phyloP scores from a whole-genome alignment of 768 basidiomycete species.

The Mycena sanguinolenta region DNA sequence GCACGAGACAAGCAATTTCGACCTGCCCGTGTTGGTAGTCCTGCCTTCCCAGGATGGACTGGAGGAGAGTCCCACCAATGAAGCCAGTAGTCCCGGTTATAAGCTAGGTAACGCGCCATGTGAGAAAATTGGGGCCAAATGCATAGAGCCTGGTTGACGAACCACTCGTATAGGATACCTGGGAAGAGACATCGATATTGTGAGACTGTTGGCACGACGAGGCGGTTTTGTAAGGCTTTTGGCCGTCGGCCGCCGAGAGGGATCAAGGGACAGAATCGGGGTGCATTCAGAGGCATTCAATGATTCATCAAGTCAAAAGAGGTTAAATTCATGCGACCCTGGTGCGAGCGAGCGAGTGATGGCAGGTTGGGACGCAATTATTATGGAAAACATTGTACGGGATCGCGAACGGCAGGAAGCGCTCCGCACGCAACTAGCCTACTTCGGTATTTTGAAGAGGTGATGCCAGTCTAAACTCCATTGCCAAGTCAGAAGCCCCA shows the following conservation, averaged over 20 bases:
- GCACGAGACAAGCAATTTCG: constrained; percentile 34
- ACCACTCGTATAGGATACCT: constrained; percentile 22
- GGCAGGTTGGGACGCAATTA: too few relatives aligned
- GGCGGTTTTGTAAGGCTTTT: background rate
- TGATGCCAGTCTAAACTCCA: too few relatives aligned
- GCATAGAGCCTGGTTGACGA: background rate
- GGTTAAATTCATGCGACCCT: background rate
- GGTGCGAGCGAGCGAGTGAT: too few relatives aligned
- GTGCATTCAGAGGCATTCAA: background rate
- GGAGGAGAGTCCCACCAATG: constrained; percentile 30
- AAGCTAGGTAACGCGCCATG: constrained; percentile 10
- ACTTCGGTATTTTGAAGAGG: too few relatives aligned
- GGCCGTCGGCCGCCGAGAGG: background rate
- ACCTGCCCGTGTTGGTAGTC: constrained; percentile 27
- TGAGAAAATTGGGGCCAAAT: background rate
- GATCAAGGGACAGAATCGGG: background rate
- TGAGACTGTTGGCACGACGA: background rate
- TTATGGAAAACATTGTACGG: too few relatives aligned
- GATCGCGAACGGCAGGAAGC: too few relatives aligned
- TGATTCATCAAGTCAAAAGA: background rate
- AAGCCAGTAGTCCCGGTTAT: constrained; percentile 34
- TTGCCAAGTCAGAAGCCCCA: too few relatives aligned
- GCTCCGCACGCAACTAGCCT: too few relatives aligned
- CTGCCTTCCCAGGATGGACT: constrained; percentile 18
- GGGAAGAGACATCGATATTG: constrained; percentile 22